Evolutionary conservation across 1,284 basidiomycete genomes (phyloP).

Genomic region (Trametes hirsuta): DNA sequence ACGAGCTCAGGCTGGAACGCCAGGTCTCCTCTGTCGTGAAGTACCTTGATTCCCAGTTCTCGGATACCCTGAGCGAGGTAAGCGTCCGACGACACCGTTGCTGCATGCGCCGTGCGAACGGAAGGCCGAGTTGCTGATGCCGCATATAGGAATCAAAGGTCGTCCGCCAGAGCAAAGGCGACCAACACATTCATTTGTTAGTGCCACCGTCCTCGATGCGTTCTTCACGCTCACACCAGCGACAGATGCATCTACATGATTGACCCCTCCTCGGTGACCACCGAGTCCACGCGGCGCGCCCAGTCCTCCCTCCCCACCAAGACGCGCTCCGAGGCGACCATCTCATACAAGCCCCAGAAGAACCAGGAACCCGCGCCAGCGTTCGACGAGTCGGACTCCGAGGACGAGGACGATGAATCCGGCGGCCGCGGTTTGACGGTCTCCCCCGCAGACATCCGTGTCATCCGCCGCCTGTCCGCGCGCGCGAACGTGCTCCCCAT

Average conservation of each 20-base stretch:
- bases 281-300: conserved; percentile 49
- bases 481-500: conserved; percentile 79
- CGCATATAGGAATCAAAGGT: conserved; percentile 77
- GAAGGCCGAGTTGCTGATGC: conserved; percentile 5
- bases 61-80: conserved; percentile 83
- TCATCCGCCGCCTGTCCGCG: conserved; percentile 70
- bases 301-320: conserved; percentile 51
- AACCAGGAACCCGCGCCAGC: conserved; percentile 47
- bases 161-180: conserved; percentile 79
- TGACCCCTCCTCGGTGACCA: conserved; percentile 72
- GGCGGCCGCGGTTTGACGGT: conserved; percentile 52
- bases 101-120: conserved; percentile 1
- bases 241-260: conserved; percentile 79
- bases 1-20: conserved; percentile 74
- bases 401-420: conserved; percentile 52
- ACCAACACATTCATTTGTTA: conserved; percentile 83
- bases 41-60: conserved; percentile 77
- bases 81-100: conserved; percentile 28
- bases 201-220: conserved; percentile 34
- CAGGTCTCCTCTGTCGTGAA: conserved; percentile 72
- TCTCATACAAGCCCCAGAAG: conserved; percentile 48
- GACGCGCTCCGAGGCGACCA: conserved; percentile 61
- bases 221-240: conserved; percentile 26
- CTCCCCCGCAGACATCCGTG: conserved; percentile 75
- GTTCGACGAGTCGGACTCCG: conserved; percentile 50